Evolutionary conservation across 2,329 filamentous ascomycete species (phyloP).

Genomic region (Zalaria sp.): DNA sequence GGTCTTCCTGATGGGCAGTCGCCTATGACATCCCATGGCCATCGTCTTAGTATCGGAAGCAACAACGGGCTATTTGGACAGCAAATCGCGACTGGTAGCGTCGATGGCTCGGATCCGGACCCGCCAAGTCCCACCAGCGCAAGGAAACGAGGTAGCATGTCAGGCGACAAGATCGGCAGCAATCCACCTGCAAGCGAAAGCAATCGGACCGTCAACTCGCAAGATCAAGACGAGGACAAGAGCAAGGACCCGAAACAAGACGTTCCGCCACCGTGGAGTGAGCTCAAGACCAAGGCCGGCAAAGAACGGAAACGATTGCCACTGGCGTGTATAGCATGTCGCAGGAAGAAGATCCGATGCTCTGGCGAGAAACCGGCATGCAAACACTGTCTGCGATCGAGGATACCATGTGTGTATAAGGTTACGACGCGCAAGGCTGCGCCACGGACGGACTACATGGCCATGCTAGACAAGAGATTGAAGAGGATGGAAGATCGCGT

Average conservation of each 20-base stretch:
- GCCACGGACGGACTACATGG: slow-evolving; percentile 95
- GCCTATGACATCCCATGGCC: slow-evolving; percentile 18
- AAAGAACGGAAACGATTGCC: slow-evolving; percentile 91
- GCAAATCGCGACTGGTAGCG: slow-evolving; percentile 12
- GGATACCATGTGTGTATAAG: slow-evolving; percentile 95
- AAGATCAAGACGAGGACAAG: slow-evolving; percentile 5
- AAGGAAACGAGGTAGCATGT: not conserved
- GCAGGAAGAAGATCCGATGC: slow-evolving; percentile 94
- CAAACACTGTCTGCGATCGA: slow-evolving; percentile 85
- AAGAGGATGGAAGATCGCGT: slow-evolving; percentile 97
- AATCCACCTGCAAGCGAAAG: not conserved
- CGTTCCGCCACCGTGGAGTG: slow-evolving; percentile 31
- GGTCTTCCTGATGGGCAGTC: slow-evolving; percentile 11
- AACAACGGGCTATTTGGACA: slow-evolving; percentile 11
- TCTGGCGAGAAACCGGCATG: slow-evolving; percentile 96
- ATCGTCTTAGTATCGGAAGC: slow-evolving; percentile 17
- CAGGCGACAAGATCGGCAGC: not conserved
- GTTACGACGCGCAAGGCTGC: slow-evolving; percentile 89
- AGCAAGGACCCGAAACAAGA: slow-evolving; percentile 15
- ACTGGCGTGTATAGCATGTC: slow-evolving; percentile 86
- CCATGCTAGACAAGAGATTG: slow-evolving; percentile 89
- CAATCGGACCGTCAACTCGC: slow-evolving; percentile 3
- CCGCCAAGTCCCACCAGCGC: slow-evolving; percentile 13
- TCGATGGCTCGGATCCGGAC: slow-evolving; percentile 12
- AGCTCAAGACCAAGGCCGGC: slow-evolving; percentile 53